A percentile compares a stretch with the other conserved stretches of the same genome.
These are phyloP conservation scores for Candida montana DNA, from an alignment of 805 yeast genomes.

Conservation along the genomic window DNA sequence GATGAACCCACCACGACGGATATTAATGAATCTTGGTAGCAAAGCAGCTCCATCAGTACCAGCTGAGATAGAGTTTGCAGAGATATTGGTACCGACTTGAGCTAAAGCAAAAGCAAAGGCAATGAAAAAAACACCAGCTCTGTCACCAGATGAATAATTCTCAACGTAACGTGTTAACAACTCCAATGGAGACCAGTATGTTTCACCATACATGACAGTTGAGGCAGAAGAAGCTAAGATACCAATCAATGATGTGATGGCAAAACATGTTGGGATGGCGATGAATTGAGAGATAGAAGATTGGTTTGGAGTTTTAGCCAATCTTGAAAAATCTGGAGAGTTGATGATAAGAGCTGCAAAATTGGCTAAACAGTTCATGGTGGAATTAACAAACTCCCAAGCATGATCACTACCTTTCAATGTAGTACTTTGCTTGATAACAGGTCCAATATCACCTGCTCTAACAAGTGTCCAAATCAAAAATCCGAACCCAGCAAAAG, in stretches of 20 bases:
- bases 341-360: conserved; percentile 86
- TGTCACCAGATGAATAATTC: conserved; percentile 46
- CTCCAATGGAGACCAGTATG: conserved; percentile 82
- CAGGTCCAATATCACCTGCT: conserved; percentile 75
- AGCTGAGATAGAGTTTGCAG: conserved; percentile 66
- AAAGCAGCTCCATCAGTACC: conserved; percentile 70
- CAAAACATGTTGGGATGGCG: conserved; percentile 72
- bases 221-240: conserved; percentile 81
- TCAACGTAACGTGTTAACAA: conserved; percentile 54
- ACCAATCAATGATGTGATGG: conserved; percentile 79
- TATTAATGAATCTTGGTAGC: conserved; percentile 58
- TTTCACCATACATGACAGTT: conserved; percentile 55
- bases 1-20: conserved; percentile 75
- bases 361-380: conserved; percentile 79
- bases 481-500: conserved; percentile 79
- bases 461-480: conserved; percentile 79
- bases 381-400: conserved; percentile 78
- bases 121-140: conserved; percentile 78
- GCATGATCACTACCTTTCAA: conserved; percentile 58
- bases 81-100: conserved; percentile 72
- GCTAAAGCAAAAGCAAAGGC: conserved; percentile 67
- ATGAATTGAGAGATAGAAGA: conserved; percentile 54
- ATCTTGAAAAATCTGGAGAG: conserved; percentile 86
- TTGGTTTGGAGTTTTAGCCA: conserved; percentile 53
- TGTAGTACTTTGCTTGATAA: conserved; percentile 49